Conservation (phyloP, 2,329 filamentous ascomycete species). For the Metarhizium anisopliae region DNA sequence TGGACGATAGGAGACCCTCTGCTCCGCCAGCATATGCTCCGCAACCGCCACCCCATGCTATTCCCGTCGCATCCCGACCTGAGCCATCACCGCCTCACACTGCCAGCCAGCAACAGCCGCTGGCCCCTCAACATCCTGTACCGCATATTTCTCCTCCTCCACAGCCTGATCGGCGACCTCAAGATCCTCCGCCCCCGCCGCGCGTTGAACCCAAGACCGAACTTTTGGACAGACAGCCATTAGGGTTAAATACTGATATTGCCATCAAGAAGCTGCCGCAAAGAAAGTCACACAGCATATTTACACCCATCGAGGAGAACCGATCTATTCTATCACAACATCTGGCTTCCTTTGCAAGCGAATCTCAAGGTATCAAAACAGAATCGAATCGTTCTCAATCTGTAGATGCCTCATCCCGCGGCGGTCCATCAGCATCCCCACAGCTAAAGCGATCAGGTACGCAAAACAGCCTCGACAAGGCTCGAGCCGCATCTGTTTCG, state of each 20-base stretch:
- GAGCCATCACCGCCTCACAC: constrained; percentile 53
- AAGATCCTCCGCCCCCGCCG: constrained; percentile 44
- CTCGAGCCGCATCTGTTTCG: constrained; percentile 44
- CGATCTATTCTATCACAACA: constrained; percentile 82
- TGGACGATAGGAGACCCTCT: constrained; percentile 67
- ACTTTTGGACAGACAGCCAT: constrained; percentile 37
- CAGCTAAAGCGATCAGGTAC: constrained; percentile 43
- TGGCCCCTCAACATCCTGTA: constrained; percentile 25
- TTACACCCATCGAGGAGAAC: constrained; percentile 93
- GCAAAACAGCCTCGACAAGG: constrained; percentile 34
- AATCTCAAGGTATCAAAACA: constrained; percentile 32
- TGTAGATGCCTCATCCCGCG: constrained; percentile 50
- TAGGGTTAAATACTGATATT: constrained; percentile 39
- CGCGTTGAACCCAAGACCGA: constrained; percentile 37
- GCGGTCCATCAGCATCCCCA: constrained; percentile 44
- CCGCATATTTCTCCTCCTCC: constrained; percentile 44
- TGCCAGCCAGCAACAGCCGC: constrained; percentile 40
- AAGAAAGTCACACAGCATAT: constrained; percentile 84
- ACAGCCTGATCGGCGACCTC: constrained; percentile 32
- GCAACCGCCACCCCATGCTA: constrained; percentile 44
- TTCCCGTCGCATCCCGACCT: constrained; percentile 35
- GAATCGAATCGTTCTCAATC: constrained; percentile 50
- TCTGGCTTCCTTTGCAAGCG: constrained; percentile 57
- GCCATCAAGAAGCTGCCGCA: constrained; percentile 57
- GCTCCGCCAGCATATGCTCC: constrained; percentile 60